phyloP scores from a whole-genome alignment of 1,139 yeast species.

The Magnusiomyces ingens region DNA sequence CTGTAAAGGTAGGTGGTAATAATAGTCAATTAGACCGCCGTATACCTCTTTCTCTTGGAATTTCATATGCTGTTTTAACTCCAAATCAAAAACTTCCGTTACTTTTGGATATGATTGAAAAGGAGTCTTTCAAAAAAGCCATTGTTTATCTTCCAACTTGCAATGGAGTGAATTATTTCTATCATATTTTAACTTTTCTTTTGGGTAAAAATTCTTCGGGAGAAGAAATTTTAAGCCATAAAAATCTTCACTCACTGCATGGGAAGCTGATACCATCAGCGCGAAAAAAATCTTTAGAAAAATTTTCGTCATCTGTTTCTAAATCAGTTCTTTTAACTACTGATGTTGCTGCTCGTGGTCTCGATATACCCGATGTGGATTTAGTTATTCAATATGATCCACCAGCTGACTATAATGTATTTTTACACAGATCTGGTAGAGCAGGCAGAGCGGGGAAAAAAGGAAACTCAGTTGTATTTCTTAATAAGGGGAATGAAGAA shows the following conservation, averaged over 20 bases:
- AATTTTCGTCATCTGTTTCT: conserved; percentile 43
- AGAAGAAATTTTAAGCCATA: conserved; percentile 5
- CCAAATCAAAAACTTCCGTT: conserved; percentile 57
- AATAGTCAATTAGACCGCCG: conserved; percentile 29
- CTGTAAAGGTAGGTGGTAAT: conserved; percentile 45
- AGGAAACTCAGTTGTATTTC: conserved; percentile 71
- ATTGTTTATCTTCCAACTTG: conserved; percentile 94
- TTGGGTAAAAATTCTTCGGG: conserved; percentile 26
- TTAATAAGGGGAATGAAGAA: conserved; percentile 69
- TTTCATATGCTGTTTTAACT: conserved; percentile 54
- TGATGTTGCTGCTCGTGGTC: conserved; percentile 76
- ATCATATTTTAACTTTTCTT: conserved; percentile 45
- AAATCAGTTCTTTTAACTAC: conserved; percentile 56
- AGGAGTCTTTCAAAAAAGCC: conserved; percentile 55
- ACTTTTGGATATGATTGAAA: conserved; percentile 48
- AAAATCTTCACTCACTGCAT: conserved; percentile 41
- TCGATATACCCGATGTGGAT: conserved; percentile 89
- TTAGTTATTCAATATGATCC: conserved; percentile 83
- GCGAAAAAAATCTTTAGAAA: conserved; percentile 60
- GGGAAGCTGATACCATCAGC: conserved; percentile 77
- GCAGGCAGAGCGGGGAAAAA: conserved; percentile 84
- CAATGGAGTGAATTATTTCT: conserved; percentile 68
- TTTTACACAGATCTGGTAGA: conserved; percentile 85
- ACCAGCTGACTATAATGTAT: conserved; percentile 83
- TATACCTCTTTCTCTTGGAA: conserved; percentile 57